Conservation (phyloP, 495 filamentous ascomycete species). For the Cudoniella acicularis region DNA sequence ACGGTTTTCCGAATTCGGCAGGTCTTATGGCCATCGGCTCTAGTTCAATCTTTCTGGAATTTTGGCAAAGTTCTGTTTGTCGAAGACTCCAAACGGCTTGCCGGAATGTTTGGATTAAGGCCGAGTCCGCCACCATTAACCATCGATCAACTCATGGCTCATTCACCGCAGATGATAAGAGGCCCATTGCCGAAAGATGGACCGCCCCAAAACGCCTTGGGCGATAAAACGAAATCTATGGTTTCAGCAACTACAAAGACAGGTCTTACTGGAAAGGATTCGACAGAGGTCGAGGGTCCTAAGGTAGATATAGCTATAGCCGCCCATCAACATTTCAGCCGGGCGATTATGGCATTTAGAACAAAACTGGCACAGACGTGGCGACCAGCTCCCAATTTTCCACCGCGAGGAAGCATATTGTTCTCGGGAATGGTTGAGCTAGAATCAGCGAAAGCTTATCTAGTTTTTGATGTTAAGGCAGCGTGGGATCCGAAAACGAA, state of each 20-base stretch:
- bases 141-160: conserved; percentile 19
- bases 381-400: conserved; percentile 35
- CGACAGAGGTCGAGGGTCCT: conserved; percentile 27
- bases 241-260: background rate
- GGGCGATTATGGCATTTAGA: conserved; percentile 49
- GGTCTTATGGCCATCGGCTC: conserved; percentile 39
- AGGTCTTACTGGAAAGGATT: too few species aligned
- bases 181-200: conserved; percentile 7
- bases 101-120: conserved; percentile 15
- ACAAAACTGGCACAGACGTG: conserved; percentile 45
- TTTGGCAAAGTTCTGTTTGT: conserved; percentile 26
- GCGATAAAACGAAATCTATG: background rate
- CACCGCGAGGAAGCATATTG: conserved; percentile 60
- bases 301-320: conserved; percentile 33
- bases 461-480: conserved; percentile 54
- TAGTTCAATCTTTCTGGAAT: conserved; percentile 34
- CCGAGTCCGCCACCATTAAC: conserved; percentile 2
- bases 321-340: conserved; percentile 11
- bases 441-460: conserved; percentile 50
- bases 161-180: conserved; percentile 12
- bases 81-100: conserved; percentile 24
- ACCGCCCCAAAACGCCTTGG: too few species aligned
- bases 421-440: conserved; percentile 66
- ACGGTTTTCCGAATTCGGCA: conserved; percentile 35
- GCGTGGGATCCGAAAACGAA: conserved; percentile 54